A percentile compares a stretch with the other conserved stretches of the same genome.
Conservation (phyloP, 2,329 filamentous ascomycete genomes). For the Simplicillium aogashimaense region DNA sequence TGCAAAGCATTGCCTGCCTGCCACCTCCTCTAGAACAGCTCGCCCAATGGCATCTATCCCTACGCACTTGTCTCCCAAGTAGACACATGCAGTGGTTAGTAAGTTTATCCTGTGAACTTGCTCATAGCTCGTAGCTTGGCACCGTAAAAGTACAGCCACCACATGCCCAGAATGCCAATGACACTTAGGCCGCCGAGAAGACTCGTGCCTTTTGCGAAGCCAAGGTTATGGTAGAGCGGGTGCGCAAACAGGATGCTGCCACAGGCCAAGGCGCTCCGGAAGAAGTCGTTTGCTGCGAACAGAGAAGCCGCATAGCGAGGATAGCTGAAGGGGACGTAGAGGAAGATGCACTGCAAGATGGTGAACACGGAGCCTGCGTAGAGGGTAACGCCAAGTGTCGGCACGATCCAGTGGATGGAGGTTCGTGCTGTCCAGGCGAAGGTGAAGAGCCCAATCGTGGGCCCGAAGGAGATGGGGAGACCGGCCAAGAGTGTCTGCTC, state of each 20-base stretch:
- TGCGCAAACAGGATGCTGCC: slow-evolving; percentile 42
- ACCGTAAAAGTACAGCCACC: slow-evolving; percentile 40
- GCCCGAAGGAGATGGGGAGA: slow-evolving; percentile 21
- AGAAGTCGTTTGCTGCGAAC: slow-evolving; percentile 43
- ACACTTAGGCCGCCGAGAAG: slow-evolving; percentile 38
- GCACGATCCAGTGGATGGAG: slow-evolving; percentile 18
- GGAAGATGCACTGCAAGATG: slow-evolving; percentile 19
- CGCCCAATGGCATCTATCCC: too few species aligned
- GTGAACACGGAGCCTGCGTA: slow-evolving; percentile 19
- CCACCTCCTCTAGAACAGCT: too few species aligned
- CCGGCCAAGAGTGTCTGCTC: slow-evolving; percentile 19
- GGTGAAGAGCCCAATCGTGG: slow-evolving; percentile 27
- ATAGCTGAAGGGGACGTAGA: slow-evolving; percentile 28
- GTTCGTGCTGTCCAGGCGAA: slow-evolving; percentile 23
- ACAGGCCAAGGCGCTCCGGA: slow-evolving; percentile 38
- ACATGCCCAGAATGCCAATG: slow-evolving; percentile 39
- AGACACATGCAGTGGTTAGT: too few species aligned
- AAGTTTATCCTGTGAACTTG: slow-evolving; percentile 31
- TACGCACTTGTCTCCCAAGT: too few species aligned
- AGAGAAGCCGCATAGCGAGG: slow-evolving; percentile 38
- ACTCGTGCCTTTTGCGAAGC: slow-evolving; percentile 39
- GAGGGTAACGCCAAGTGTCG: slow-evolving; percentile 26
- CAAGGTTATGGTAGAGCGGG: slow-evolving; percentile 42
- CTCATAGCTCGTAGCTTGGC: slow-evolving; percentile 37
- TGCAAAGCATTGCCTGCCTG: too few species aligned